phyloP scores from a whole-genome alignment of 352 stramenopile genomes.

The Pythium phragmitis region DNA sequence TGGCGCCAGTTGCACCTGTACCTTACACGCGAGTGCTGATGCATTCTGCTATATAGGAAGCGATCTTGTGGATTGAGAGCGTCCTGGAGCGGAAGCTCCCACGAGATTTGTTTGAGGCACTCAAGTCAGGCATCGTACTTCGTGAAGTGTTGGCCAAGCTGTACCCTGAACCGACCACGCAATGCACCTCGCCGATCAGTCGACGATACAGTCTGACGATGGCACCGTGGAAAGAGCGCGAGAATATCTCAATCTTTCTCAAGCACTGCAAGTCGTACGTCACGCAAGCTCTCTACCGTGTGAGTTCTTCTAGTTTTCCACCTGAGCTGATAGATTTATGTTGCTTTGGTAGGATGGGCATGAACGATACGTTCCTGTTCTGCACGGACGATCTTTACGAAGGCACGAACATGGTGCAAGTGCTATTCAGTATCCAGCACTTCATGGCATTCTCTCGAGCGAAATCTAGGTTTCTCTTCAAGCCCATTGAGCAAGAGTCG shows the following conservation, averaged over 20 bases:
- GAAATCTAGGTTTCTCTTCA: constrained; percentile 42
- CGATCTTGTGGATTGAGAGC: constrained; percentile 74
- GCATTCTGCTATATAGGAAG: constrained; percentile 34
- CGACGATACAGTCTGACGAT: constrained; percentile 67
- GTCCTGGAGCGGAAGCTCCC: constrained; percentile 56
- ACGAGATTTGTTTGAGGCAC: constrained; percentile 54
- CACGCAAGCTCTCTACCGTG: no score
- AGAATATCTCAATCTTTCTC: constrained; percentile 84
- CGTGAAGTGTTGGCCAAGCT: constrained; percentile 68
- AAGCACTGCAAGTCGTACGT: constrained; percentile 79
- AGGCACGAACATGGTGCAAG: constrained; percentile 83
- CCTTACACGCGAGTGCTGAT: not conserved
- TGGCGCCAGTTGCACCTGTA: not conserved
- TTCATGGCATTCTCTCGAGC: constrained; percentile 69
- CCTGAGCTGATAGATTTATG: not conserved
- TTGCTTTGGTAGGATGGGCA: constrained; percentile 50
- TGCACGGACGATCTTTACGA: constrained; percentile 85
- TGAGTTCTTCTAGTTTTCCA: no score
- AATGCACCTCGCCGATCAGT: constrained; percentile 67
- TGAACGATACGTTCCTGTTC: constrained; percentile 80
- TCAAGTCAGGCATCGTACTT: constrained; percentile 77
- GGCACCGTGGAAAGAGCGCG: constrained; percentile 82
- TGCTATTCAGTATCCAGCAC: constrained; percentile 77
- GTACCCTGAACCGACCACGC: constrained; percentile 43
- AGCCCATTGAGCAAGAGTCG: constrained; percentile 40